Evolutionary conservation across 2,329 filamentous ascomycete genomes (phyloP), one percentile per base, ranked within the genome.

Genomic region (Simplicillium aogashimaense): DNA sequence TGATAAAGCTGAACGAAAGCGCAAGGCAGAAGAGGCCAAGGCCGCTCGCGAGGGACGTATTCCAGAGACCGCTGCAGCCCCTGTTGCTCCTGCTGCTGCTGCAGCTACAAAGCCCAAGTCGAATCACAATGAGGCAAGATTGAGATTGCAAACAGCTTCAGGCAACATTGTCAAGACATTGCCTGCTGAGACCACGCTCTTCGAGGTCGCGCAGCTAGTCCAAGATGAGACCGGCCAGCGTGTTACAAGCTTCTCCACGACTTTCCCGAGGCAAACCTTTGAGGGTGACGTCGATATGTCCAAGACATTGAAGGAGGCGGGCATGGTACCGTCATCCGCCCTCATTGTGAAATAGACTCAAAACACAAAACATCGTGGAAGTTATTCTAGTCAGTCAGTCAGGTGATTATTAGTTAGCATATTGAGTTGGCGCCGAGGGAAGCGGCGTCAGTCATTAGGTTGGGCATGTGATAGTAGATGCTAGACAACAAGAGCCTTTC

Each of bases 301-400:
- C 29, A 83, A 92, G 72, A 92, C 89, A 5, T 64, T 98, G 41
- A 94, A 94, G 65, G 92, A 98, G 63, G 84, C 90, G 13, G 90
- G 89, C 0, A 65, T 95, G 45, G 81, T 90, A 3, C 92, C 92
- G 6, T 95, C 86, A 46, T 88, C 89, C n/a, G 89, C 86, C 36
- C 66, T 98, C 50, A 80, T 94, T 52, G 78, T 94, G 25, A 74
- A 76, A 51, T 80, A 65, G 15, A 25, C 9, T 25, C 9, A 25
- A 9, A n/a, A n/a, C n/a, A n/a, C n/a, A n/a, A n/a, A n/a, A n/a
- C n/a, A 5, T 9, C 20, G 20, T 25, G 6, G 9, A 9, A 25
- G 9, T 5, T 9, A 25, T 25, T 9, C 20, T 25, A 9, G 5
- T 25, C 9, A 25, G 20, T 25, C 9, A 25, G 20, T 25, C 20